Base-by-base conservation (phyloP, 179 eudicot species). In the Sideroxylon spinosum region DNA sequence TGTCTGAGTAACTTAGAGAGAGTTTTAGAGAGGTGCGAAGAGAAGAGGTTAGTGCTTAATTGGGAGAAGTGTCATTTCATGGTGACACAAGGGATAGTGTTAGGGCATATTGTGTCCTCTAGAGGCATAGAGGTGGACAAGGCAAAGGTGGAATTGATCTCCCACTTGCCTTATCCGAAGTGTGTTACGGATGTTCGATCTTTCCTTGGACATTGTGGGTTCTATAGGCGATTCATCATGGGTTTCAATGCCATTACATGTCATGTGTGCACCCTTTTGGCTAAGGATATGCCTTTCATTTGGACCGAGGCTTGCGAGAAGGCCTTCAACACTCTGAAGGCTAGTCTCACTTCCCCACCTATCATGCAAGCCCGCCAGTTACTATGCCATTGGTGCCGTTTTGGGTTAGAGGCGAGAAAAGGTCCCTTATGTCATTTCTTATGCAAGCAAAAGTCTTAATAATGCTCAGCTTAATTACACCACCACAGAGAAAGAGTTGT, bases 91-190 rank as follows among this genome's bases (percentile, higher is more conserved):
- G n/a, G n/a, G n/a, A n/a, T n/a, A n/a, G n/a, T n/a, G n/a, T n/a
- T n/a, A n/a, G 71, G 62, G 11, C 79, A 65, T 16, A 14, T 8
- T 8, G 20, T 65, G 5, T 76, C 61, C 0, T 22, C 37, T 2
- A 44, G 46, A 23, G 78, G 78, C 7, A 20, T 76, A 0, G 61
- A 46, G 48, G 78, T 76, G 1, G 71, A 63, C 10, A 44, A 49
- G 19, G 75, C 37, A 12, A 76, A 76, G 17, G 6, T 67, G 48
- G 0, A 23, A 1, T 7, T 29, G 6, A 67, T 67, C 10, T 12
- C 7, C 14, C 9, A 11, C 11, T 14, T 67, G 0, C 49, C 44
- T 9, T 13, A 13, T 29, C 44, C 71, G 4, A 57, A 4, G 16
- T 1, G 25, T 7, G 20, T 64, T 3, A 25, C 13, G 49, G 49